A percentile compares a stretch with the other conserved stretches of the same genome.
Conservation (phyloP, 345 rosid genomes). For the Eucalyptus dawsonii region DNA sequence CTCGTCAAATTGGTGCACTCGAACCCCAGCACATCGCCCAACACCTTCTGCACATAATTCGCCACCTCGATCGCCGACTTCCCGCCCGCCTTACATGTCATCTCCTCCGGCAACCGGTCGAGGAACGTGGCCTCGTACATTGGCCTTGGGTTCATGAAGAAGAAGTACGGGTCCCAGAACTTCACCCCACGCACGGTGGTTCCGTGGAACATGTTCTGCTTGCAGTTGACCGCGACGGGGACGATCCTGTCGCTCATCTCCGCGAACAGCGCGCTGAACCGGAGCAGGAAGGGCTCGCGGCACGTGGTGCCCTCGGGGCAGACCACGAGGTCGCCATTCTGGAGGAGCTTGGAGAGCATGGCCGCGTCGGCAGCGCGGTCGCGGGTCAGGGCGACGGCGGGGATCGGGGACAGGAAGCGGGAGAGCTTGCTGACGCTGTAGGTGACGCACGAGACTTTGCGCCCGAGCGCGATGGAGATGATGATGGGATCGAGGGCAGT, state of each 20-base stretch:
- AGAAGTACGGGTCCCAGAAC: slow-evolving; percentile 87
- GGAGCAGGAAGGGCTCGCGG: slow-evolving; percentile 60
- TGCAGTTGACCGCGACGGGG: slow-evolving; percentile 84
- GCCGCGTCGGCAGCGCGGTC: slow-evolving; percentile 86
- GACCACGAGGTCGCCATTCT: slow-evolving; percentile 82
- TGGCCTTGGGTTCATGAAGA: slow-evolving; percentile 94
- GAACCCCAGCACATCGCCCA: slow-evolving; percentile 58
- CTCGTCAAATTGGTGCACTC: slow-evolving; percentile 68
- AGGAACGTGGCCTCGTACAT: slow-evolving; percentile 63
- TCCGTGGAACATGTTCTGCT: slow-evolving; percentile 76
- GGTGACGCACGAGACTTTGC: slow-evolving; percentile 81
- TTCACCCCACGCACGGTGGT: slow-evolving; percentile 89
- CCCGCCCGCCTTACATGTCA: slow-evolving; percentile 73
- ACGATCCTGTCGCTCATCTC: slow-evolving; percentile 92
- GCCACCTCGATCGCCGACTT: slow-evolving; percentile 84
- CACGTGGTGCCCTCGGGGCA: slow-evolving; percentile 98
- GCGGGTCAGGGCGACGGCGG: slow-evolving; percentile 82
- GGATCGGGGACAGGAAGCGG: slow-evolving; percentile 80
- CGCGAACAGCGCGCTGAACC: slow-evolving; percentile 91
- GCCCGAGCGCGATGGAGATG: slow-evolving; percentile 78
- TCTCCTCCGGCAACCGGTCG: slow-evolving; percentile 67
- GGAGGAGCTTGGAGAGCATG: slow-evolving; percentile 46
- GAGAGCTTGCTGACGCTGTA: slow-evolving; percentile 94
- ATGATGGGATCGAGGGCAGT: slow-evolving; percentile 74
- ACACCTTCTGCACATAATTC: slow-evolving; percentile 72